Evolutionary conservation across 148 eudicot genomes (phyloP).

Genomic region (Pouteria glomerata): DNA sequence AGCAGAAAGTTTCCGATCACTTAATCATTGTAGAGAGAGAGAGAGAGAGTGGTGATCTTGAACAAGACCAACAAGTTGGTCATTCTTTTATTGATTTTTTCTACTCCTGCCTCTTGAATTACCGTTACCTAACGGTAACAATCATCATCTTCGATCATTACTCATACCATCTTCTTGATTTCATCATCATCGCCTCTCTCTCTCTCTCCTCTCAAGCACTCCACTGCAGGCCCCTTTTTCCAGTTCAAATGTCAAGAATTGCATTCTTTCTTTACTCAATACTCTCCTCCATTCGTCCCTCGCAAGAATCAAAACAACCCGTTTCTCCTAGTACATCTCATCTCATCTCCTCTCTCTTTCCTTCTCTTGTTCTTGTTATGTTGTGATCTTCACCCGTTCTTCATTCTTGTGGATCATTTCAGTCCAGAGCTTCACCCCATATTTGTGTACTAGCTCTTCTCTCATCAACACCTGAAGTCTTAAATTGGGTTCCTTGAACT

Average conservation of each 20-base stretch:
- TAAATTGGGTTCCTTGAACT: not conserved
- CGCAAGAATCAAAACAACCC: no score
- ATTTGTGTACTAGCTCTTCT: not conserved
- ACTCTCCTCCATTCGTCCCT: not conserved
- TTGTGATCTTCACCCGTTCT: not conserved
- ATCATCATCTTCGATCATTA: slow-evolving; percentile 7
- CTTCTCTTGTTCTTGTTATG: no score
- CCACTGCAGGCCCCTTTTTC: not conserved
- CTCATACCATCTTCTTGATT: not conserved
- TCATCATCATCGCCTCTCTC: not conserved
- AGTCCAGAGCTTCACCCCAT: not conserved
- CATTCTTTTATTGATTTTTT: not conserved
- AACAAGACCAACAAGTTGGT: not conserved
- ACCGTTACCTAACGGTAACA: slow-evolving; percentile 3
- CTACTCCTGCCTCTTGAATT: not conserved
- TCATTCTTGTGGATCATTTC: not conserved
- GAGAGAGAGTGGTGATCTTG: not conserved
- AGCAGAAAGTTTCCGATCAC: not conserved
- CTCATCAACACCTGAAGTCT: not conserved
- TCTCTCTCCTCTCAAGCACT: slow-evolving; percentile 3
- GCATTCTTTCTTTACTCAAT: not conserved
- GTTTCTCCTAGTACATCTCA: no score
- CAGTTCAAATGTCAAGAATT: not conserved
- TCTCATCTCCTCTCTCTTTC: not conserved
- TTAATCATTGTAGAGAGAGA: not conserved